Evolutionary conservation across 441 rosid genomes (phyloP).

Genomic region (Populus hybrid): DNA sequence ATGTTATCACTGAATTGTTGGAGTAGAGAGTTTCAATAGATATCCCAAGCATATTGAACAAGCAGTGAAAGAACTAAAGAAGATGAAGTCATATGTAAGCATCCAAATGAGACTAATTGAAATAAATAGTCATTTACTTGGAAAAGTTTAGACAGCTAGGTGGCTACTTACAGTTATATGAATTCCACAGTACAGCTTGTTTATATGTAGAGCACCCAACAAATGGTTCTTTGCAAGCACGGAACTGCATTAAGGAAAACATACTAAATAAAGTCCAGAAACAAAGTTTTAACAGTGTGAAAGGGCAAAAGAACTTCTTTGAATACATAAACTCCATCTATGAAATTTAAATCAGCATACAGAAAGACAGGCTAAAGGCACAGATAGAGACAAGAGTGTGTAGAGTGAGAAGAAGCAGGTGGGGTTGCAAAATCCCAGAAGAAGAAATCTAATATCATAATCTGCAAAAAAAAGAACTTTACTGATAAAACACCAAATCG

Average conservation of each 20-base stretch:
- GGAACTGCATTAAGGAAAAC: constrained; percentile 38
- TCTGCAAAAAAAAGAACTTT: background rate
- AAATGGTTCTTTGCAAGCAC: constrained; percentile 24
- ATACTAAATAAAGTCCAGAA: background rate
- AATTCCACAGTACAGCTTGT: constrained; percentile 24
- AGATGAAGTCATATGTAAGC: background rate
- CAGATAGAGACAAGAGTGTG: background rate
- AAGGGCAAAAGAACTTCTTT: background rate
- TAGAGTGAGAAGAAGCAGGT: background rate
- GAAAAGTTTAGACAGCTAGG: background rate
- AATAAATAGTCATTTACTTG: background rate
- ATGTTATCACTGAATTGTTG: background rate
- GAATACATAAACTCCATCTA: background rate
- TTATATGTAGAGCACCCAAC: constrained; percentile 28
- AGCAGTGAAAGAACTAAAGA: background rate
- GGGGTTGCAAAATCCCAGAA: background rate
- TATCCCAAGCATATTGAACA: background rate
- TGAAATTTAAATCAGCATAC: background rate
- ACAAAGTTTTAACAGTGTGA: background rate
- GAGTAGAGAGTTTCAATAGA: background rate
- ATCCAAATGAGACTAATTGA: background rate
- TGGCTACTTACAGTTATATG: constrained; percentile 44
- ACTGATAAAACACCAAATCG: no score
- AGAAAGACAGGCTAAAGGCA: background rate
- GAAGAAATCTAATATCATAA: background rate